Conservation (phyloP, 2,329 filamentous ascomycete species). For the Rhinocladiella similis region DNA sequence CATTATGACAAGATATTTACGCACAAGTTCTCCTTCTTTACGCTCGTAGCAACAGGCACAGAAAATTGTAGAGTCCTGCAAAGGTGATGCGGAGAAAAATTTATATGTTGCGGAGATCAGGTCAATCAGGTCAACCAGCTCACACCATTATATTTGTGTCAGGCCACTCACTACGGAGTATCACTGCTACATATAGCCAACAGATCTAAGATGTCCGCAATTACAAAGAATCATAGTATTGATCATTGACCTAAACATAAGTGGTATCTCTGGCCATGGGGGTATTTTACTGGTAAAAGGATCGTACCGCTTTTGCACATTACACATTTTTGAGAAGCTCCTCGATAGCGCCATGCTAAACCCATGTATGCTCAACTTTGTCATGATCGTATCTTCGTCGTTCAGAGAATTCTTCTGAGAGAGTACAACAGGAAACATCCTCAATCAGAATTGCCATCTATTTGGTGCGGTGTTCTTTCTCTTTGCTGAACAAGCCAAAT, state of each 20-base stretch:
- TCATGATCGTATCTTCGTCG: neutral
- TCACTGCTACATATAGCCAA: too few relatives aligned
- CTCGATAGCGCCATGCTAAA: slow-evolving; percentile 1
- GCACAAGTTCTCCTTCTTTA: neutral
- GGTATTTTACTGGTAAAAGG: neutral
- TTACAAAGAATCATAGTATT: neutral
- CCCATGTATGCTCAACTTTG: neutral
- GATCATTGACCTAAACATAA: neutral
- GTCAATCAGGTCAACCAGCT: neutral
- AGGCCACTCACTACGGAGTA: too few relatives aligned
- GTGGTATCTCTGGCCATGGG: neutral
- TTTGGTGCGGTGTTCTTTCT: slow-evolving; percentile 6
- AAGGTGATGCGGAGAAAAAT: neutral
- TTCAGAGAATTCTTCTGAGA: neutral
- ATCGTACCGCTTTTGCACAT: neutral
- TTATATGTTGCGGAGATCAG: neutral
- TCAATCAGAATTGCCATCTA: neutral
- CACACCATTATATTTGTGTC: neutral
- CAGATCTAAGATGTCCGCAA: too few relatives aligned
- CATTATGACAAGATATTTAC: slow-evolving; percentile 19
- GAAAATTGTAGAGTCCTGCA: too few relatives aligned
- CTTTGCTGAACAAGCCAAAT: slow-evolving; percentile 21
- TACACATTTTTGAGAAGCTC: neutral
- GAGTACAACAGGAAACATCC: neutral
- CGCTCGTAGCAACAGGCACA: too few relatives aligned